Conservation (phyloP, 2,329 filamentous ascomycete species). For the Hirsutella rhossiliensis region DNA sequence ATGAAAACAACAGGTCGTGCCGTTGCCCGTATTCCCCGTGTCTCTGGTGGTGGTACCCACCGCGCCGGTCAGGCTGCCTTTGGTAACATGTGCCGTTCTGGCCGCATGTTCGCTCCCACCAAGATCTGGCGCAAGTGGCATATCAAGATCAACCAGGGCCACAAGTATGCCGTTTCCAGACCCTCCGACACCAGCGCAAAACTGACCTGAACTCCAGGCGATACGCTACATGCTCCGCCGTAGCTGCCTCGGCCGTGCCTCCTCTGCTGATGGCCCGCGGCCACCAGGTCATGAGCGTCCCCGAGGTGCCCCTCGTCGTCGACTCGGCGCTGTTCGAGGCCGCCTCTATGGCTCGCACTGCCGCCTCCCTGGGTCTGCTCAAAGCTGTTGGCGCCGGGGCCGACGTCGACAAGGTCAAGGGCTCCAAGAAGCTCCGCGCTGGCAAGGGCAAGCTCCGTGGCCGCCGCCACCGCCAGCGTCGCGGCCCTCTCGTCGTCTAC, state of each 20-base stretch:
- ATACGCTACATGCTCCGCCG: slow-evolving; percentile 93
- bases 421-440: slow-evolving; percentile 91
- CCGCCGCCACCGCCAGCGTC: slow-evolving; percentile 93
- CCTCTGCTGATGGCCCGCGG: slow-evolving; percentile 94
- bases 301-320: slow-evolving; percentile 94
- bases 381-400: slow-evolving; percentile 81
- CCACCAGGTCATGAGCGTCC: slow-evolving; percentile 83
- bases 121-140: slow-evolving; percentile 99
- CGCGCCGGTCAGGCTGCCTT: slow-evolving; percentile 99
- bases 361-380: slow-evolving; percentile 74
- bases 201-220: slow-evolving; percentile 45
- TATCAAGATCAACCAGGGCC: slow-evolving; percentile 98
- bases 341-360: slow-evolving; percentile 75
- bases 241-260: slow-evolving; percentile 90
- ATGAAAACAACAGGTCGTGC: slow-evolving; percentile 64
- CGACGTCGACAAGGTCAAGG: slow-evolving; percentile 92
- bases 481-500: slow-evolving; percentile 96
- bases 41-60: slow-evolving; percentile 99
- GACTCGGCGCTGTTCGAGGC: slow-evolving; percentile 80
- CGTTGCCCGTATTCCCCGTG: slow-evolving; percentile 99
- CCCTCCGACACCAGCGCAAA: neutral
- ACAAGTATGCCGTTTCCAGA: slow-evolving; percentile 57
- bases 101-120: slow-evolving; percentile 99
- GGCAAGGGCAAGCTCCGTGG: slow-evolving; percentile 98
- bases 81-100: slow-evolving; percentile 99